phyloP scores from a whole-genome alignment of 2,329 filamentous ascomycete species.

The Xylaria digitata region DNA sequence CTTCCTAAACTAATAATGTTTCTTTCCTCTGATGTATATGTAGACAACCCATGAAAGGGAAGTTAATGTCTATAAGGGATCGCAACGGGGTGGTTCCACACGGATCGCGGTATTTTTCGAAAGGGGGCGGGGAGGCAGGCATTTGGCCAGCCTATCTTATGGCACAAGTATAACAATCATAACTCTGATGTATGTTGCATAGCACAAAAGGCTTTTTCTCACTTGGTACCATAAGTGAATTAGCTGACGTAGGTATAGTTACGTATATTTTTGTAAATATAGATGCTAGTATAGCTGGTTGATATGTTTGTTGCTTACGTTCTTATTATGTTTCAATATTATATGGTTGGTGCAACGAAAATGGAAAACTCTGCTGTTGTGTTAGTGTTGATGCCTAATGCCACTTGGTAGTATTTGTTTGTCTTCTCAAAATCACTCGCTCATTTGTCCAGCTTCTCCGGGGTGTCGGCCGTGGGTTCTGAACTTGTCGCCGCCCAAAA shows the following conservation, averaged over 20 bases:
- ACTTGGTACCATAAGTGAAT: neutral
- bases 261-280: neutral
- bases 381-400: conserved; percentile 11
- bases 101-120: too few species aligned
- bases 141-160: too few species aligned
- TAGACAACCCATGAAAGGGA: too few species aligned
- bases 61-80: too few species aligned
- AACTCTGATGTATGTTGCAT: neutral
- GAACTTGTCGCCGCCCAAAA: conserved; percentile 1
- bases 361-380: neutral
- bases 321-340: conserved; percentile 6
- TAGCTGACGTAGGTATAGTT: too few species aligned
- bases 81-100: too few species aligned
- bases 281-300: neutral
- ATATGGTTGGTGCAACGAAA: conserved; percentile 6
- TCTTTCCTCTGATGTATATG: too few species aligned
- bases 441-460: neutral
- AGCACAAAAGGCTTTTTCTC: neutral
- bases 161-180: too few species aligned
- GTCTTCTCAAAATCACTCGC: neutral
- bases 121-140: too few species aligned
- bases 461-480: neutral
- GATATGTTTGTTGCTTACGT: neutral
- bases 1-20: too few species aligned
- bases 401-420: neutral